Evolutionary conservation across 1,284 basidiomycete genomes (phyloP), one percentile per base, ranked within the genome.

Genomic region (Psilocybe mexicana): DNA sequence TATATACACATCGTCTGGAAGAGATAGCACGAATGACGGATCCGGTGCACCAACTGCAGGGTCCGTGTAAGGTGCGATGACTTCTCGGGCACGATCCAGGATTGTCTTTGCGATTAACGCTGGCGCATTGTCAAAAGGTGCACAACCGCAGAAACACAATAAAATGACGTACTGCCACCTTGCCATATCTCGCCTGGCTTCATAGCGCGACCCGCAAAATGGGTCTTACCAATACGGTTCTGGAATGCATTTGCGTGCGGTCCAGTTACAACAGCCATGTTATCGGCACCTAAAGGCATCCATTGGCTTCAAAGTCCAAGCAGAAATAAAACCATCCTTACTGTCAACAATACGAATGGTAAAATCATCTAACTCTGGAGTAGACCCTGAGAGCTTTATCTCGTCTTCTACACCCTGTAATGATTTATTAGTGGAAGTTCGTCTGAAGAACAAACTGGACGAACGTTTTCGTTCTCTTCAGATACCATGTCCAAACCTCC

Each of bases 301-400:
- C 10, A 25, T 46, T 44, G 25, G 30, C 36, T n/a, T n/a, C 33
- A 46, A n/a, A 14, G 38, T 44, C 11, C 4, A 10, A 23, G 4
- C 2, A 28, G 3, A n/a, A 2, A 14, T 6, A 10, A 6, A 24
- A 10, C 25, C 23, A 11, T 18, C 58, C 65, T 63, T 67, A 90
- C 93, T 86, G 66, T 96, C 92, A n/a, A 87, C 80, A 48, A 96
- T 81, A 23, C 89, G 84, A 59, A 98, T 80, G 2, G 78, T 80
- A 70, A 96, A 97, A 6, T 91, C 87, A 53, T 92, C 93, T 1
- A 97, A 76, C 25, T 92, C 88, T 0, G 86, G 84, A 0, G 90
- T 84, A 0, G 82, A 81, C 0, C 95, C 94, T 7, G 80, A 74
- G 58, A 96, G 83, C 42, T 80, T 81, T 50, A 94, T 72, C 14